Percentiles rank a stretch among this genome's conserved stretches.
Conservation (phyloP, 306 rosid genomes). For the Clitoria ternatea region DNA sequence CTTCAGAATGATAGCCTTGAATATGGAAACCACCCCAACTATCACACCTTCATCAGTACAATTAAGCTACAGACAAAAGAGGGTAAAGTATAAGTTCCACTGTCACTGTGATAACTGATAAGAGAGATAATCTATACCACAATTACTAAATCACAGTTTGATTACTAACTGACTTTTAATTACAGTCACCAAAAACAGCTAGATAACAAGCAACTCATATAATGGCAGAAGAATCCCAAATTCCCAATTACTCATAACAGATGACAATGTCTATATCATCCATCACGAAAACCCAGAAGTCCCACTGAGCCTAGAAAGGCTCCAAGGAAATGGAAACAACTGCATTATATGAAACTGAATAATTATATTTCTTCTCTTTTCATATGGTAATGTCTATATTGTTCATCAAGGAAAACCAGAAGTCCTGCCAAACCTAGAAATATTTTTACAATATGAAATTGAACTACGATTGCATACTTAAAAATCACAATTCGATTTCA, state of each 20-base stretch:
- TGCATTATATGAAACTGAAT: slow-evolving; percentile 1
- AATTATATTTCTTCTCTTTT: not conserved
- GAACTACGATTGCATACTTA: too few species aligned
- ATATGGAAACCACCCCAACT: slow-evolving; percentile 60
- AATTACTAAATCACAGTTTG: slow-evolving; percentile 3
- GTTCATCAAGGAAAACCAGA: too few species aligned
- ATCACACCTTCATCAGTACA: slow-evolving; percentile 66
- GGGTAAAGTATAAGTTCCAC: slow-evolving; percentile 1
- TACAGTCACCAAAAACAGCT: not conserved
- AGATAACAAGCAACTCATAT: not conserved
- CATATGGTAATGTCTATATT: too few species aligned
- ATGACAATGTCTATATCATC: slow-evolving; percentile 11
- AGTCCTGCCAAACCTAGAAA: too few species aligned
- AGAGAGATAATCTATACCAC: slow-evolving; percentile 11
- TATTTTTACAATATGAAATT: too few species aligned
- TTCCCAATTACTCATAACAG: not conserved
- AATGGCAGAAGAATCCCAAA: too few species aligned
- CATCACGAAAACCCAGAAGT: slow-evolving; percentile 10
- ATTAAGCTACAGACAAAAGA: slow-evolving; percentile 52
- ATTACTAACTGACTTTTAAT: not conserved
- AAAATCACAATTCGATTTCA: too few species aligned
- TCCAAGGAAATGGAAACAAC: not conserved
- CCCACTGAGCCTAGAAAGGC: slow-evolving; percentile 6
- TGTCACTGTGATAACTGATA: not conserved
- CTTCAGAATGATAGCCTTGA: slow-evolving; percentile 66